Conservation (phyloP, 371 early-diverging fungal species). For the Blakeslea trispora region DNA sequence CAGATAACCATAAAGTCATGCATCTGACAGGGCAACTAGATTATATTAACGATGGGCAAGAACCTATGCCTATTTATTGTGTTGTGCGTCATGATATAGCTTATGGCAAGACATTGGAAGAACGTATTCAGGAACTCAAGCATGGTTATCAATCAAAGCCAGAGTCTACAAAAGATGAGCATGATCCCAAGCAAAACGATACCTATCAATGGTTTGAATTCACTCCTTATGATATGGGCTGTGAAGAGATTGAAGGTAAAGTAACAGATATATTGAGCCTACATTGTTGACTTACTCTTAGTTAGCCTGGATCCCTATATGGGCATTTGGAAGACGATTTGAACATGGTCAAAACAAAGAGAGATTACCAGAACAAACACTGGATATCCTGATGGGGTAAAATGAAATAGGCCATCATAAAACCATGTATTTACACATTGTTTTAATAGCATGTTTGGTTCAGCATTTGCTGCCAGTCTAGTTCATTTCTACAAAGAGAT, state of each 20-base stretch:
- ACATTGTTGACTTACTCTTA: background rate
- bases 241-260: constrained; percentile 65
- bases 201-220: constrained; percentile 80
- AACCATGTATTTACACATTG: background rate
- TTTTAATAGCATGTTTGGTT: constrained; percentile 50
- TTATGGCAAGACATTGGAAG: constrained; percentile 37
- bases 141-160: background rate
- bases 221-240: constrained; percentile 75
- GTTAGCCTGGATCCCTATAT: constrained; percentile 71
- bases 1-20: constrained; percentile 4
- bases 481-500: constrained; percentile 61
- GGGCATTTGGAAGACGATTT: constrained; percentile 74
- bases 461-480: constrained; percentile 67
- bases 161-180: constrained; percentile 22
- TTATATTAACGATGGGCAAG: constrained; percentile 60
- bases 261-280: background rate
- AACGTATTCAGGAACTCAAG: constrained; percentile 9
- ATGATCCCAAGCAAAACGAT: constrained; percentile 23
- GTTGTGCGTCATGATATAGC: constrained; percentile 67
- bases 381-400: constrained; percentile 64
- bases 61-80: constrained; percentile 78
- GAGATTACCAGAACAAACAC: constrained; percentile 62
- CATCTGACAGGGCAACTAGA: constrained; percentile 35
- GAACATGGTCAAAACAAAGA: constrained; percentile 57
- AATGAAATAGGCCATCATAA: no score